These are phyloP conservation scores for Phylloporus arenicola DNA, from an alignment of 768 basidiomycete species.

Conservation along the genomic window DNA sequence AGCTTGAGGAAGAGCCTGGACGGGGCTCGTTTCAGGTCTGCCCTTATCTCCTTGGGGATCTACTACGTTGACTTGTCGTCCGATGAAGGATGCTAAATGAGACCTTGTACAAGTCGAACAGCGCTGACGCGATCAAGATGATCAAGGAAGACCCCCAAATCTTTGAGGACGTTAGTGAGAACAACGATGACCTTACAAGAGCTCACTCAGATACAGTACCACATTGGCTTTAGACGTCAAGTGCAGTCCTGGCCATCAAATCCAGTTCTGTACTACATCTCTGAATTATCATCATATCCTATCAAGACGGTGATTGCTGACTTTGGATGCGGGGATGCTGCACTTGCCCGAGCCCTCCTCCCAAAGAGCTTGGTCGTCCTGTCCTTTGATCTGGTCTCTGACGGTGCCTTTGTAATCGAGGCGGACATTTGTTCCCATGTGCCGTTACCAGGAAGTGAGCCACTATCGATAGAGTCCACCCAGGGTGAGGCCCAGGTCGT, in stretches of 20 bases:
- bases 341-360: constrained; percentile 68
- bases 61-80: constrained; percentile 6
- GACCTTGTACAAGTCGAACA: constrained; percentile 81
- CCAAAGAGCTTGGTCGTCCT: constrained; percentile 64
- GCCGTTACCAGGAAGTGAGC: constrained; percentile 80
- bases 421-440: constrained; percentile 82
- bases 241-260: constrained; percentile 92
- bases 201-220: constrained; percentile 60
- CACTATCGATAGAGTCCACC: constrained; percentile 32
- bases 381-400: constrained; percentile 78
- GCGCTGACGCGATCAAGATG: constrained; percentile 67
- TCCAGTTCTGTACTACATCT: constrained; percentile 80
- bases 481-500: constrained; percentile 69
- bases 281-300: constrained; percentile 58
- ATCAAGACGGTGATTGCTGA: constrained; percentile 76
- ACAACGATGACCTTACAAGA: background rate
- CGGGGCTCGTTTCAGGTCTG: constrained; percentile 82
- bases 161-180: constrained; percentile 68
- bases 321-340: constrained; percentile 93
- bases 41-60: background rate
- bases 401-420: constrained; percentile 71
- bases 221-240: constrained; percentile 85
- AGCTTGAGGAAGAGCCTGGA: constrained; percentile 74
- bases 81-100: constrained; percentile 80
- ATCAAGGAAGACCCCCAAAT: constrained; percentile 79